A percentile compares a stretch with the other conserved stretches of the same genome.
These are phyloP conservation scores for Paecilomyces sp. DNA, from an alignment of 2,329 filamentous ascomycete species.

Conservation along the genomic window DNA sequence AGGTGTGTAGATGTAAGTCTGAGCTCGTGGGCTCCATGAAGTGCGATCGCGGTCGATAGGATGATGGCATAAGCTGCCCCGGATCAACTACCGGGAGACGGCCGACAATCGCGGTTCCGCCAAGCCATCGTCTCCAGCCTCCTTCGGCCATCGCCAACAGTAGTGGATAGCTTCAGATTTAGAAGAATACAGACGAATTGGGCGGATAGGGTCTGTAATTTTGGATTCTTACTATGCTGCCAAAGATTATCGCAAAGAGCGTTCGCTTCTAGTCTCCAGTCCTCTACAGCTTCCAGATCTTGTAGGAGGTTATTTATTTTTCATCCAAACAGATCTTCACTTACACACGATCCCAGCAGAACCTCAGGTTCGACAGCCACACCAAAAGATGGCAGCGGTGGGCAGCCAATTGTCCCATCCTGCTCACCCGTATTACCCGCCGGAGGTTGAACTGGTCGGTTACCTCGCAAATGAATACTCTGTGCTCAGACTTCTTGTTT, in stretches of 20 bases:
- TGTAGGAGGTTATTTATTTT: not conserved
- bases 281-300: not conserved
- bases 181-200: not conserved
- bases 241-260: not conserved
- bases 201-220: not conserved
- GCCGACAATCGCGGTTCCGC: not conserved
- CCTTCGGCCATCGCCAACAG: not conserved
- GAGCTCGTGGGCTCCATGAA: slow-evolving; percentile 16
- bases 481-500: slow-evolving; percentile 51
- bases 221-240: not conserved
- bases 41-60: slow-evolving; percentile 1
- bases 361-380: not conserved
- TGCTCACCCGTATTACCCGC: slow-evolving; percentile 66
- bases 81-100: not conserved
- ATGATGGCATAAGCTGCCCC: slow-evolving; percentile 3
- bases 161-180: not conserved
- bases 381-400: slow-evolving; percentile 6
- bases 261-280: not conserved
- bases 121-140: slow-evolving; percentile 1
- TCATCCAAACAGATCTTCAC: not conserved
- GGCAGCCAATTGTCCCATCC: slow-evolving; percentile 43
- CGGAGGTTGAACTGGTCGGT: slow-evolving; percentile 53
- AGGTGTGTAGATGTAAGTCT: slow-evolving; percentile 1
- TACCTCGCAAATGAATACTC: slow-evolving; percentile 62
- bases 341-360: not conserved